phyloP scores from a whole-genome alignment of 2,329 filamentous ascomycete genomes.

The Fusarium anthophilum region DNA sequence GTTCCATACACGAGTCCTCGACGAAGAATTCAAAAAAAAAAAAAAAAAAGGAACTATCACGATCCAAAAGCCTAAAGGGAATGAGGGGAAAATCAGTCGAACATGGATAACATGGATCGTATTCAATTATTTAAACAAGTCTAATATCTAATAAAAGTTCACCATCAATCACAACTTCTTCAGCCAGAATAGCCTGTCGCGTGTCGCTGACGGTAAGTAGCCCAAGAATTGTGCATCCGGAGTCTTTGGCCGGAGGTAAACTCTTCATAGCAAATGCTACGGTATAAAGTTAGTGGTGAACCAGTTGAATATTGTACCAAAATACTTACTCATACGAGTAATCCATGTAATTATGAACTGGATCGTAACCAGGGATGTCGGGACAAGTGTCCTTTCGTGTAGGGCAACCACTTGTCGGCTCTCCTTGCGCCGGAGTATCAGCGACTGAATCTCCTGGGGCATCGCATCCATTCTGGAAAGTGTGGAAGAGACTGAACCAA shows the following conservation, averaged over 20 bases:
- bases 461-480: background rate
- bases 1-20: no score
- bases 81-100: background rate
- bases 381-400: background rate
- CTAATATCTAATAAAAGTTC: background rate
- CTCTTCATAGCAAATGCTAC: background rate
- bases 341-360: conserved; percentile 5
- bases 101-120: background rate
- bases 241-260: background rate
- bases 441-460: background rate
- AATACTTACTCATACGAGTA: conserved; percentile 4
- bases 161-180: no score
- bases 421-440: background rate
- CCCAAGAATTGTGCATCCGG: background rate
- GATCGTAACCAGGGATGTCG: background rate
- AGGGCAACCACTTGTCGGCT: background rate
- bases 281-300: background rate
- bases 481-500: conserved; percentile 3
- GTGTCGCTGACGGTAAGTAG: background rate
- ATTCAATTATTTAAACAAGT: background rate
- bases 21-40: no score
- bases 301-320: no score
- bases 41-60: no score
- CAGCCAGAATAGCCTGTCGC: background rate
- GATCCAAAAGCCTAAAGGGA: accelerated